Conservation (phyloP, 352 stramenopile genomes). For the Achlya hypogyna region DNA sequence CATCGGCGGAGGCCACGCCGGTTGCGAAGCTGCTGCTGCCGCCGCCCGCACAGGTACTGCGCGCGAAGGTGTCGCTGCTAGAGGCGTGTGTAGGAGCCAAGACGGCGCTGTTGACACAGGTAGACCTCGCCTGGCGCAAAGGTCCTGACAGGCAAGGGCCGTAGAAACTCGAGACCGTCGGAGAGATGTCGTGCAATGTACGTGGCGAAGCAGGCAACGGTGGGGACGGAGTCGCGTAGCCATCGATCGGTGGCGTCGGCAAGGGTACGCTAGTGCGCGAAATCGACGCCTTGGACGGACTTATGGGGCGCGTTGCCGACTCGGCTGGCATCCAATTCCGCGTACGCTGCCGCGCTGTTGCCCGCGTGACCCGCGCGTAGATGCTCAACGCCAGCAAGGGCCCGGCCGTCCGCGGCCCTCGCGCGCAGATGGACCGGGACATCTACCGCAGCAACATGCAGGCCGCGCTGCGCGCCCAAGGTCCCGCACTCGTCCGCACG, state of each 20-base stretch:
- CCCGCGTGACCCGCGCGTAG: slow-evolving; percentile 12
- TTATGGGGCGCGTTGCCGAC: slow-evolving; percentile 96
- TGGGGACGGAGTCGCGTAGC: slow-evolving; percentile 33
- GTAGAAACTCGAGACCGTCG: slow-evolving; percentile 89
- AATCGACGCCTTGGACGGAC: slow-evolving; percentile 95
- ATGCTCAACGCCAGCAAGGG: slow-evolving; percentile 96
- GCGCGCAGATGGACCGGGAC: slow-evolving; percentile 96
- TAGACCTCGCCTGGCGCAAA: neutral
- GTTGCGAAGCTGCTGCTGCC: slow-evolving; percentile 86
- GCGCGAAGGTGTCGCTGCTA: neutral
- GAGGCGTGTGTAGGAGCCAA: slow-evolving; percentile 56
- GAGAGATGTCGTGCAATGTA: slow-evolving; percentile 98
- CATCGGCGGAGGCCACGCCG: slow-evolving; percentile 87
- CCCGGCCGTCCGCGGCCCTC: slow-evolving; percentile 76
- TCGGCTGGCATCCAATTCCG: slow-evolving; percentile 94
- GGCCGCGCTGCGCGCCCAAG: slow-evolving; percentile 39
- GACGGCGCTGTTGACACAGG: slow-evolving; percentile 93
- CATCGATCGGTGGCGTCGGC: slow-evolving; percentile 96
- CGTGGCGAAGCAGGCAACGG: slow-evolving; percentile 21
- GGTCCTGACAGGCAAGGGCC: neutral
- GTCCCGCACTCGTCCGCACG: neutral
- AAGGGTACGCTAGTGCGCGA: slow-evolving; percentile 98
- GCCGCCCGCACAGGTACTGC: slow-evolving; percentile 47
- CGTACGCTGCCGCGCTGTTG: slow-evolving; percentile 2
- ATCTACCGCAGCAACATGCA: slow-evolving; percentile 96